Evolutionary conservation across 768 basidiomycete species (phyloP).

Genomic region (Flagelloscypha sp.): DNA sequence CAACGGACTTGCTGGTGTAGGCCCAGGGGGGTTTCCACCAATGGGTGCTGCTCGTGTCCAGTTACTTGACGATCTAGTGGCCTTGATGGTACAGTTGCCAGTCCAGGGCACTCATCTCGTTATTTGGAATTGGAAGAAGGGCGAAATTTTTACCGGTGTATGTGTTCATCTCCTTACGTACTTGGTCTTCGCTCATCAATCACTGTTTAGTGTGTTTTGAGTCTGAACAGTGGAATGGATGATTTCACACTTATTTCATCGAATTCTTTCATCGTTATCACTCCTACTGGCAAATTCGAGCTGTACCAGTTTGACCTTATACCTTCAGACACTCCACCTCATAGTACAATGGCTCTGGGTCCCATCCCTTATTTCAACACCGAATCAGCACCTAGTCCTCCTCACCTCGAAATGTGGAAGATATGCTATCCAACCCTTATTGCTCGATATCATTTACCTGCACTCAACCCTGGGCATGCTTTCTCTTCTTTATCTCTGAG

Average conservation of each 20-base stretch:
- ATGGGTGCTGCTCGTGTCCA: constrained; percentile 34
- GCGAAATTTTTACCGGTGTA: constrained; percentile 35
- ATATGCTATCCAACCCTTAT: no score
- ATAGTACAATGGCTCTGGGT: no score
- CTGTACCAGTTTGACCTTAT: constrained; percentile 42
- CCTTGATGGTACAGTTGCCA: constrained; percentile 39
- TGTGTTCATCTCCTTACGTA: constrained; percentile 11
- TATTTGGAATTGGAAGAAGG: constrained; percentile 43
- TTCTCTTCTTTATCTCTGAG: no score
- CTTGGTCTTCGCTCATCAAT: constrained; percentile 3
- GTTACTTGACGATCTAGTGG: constrained; percentile 37
- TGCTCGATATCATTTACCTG: no score
- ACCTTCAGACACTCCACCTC: no score
- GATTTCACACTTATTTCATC: constrained; percentile 45
- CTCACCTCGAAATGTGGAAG: no score
- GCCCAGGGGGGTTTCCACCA: not conserved
- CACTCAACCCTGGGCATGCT: no score
- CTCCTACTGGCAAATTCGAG: constrained; percentile 38
- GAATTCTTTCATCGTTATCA: constrained; percentile 37
- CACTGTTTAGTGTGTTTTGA: constrained; percentile 29
- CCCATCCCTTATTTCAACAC: no score
- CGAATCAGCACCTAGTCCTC: no score
- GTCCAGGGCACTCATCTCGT: constrained; percentile 37
- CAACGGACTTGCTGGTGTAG: not conserved
- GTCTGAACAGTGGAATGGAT: constrained; percentile 36